Evolutionary conservation across 2,329 filamentous ascomycete genomes (phyloP).

Genomic region (Daldinia sp.): DNA sequence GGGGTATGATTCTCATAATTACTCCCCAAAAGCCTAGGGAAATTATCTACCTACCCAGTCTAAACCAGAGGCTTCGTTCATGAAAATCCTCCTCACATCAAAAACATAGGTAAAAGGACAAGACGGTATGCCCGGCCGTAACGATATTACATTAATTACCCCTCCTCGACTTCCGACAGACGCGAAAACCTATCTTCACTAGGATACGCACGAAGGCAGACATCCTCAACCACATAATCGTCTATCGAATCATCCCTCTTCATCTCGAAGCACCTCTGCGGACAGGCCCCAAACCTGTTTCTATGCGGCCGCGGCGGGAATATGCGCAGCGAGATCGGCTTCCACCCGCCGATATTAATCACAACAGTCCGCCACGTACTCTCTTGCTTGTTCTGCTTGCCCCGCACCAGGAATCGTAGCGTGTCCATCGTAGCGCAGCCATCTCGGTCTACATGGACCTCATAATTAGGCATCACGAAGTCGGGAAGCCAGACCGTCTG

Average conservation of each 20-base stretch:
- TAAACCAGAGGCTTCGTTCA: too few species aligned
- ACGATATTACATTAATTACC: too few species aligned
- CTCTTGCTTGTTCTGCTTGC: constrained; percentile 44
- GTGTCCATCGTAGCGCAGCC: constrained; percentile 48
- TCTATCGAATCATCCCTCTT: constrained; percentile 17
- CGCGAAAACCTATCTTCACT: too few species aligned
- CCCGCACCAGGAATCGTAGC: constrained; percentile 47
- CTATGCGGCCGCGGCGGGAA: constrained; percentile 52
- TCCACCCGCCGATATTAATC: constrained; percentile 60
- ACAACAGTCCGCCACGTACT: constrained; percentile 52
- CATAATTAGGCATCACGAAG: constrained; percentile 34
- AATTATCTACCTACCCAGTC: too few species aligned
- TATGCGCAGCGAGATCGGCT: constrained; percentile 54
- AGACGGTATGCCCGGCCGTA: too few species aligned
- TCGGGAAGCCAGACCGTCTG: constrained; percentile 52
- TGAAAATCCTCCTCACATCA: too few species aligned
- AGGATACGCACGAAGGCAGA: too few species aligned
- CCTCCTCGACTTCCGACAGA: too few species aligned
- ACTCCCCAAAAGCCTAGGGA: too few species aligned
- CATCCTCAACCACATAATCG: constrained; percentile 1
- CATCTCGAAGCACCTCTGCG: constrained; percentile 58
- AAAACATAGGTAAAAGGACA: too few species aligned
- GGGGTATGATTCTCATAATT: too few species aligned
- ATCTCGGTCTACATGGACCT: constrained; percentile 53
- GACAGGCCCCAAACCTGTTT: constrained; percentile 54